Base-by-base conservation (phyloP, 1,284 basidiomycete species). In the Ceratobasidium theobromae region DNA sequence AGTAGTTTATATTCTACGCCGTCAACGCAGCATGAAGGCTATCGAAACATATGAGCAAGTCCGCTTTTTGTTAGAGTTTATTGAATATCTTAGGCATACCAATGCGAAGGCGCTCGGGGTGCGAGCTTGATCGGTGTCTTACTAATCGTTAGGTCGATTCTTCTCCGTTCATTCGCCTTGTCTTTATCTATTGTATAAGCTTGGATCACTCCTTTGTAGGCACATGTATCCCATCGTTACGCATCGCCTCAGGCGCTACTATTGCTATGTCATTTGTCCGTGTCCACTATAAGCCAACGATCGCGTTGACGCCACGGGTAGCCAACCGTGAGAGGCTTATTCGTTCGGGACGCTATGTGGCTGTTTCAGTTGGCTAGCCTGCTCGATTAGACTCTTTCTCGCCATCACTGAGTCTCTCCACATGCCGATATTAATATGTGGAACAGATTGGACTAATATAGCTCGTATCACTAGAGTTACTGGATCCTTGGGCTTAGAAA, bases 11-110 rank as follows among this genome's bases (percentile, higher is more conserved):
- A 83, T 94, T 67, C 84, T 95, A 28, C 78, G 95, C 52, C 79
- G 82, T 65, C 78, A 93, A 69, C 77, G 94, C 66, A 94, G 92
- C 70, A 76, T 88, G 65, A 93, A 94, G 75, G 93, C 93, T 1
- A 84, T 97, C 43, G 94, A 97, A 76, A 95, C 91, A 6, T 88
- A 89, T 74, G 92, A 96, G 74, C 94, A 97, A 75, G 95, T 95
- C 18, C 81, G 83, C 71, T 96, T 95, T 75, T 76, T 97, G 64
- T 73, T 88, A 3, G 86, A 89, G 38, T 97, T 88, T 76, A 85
- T 94, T 1, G 83, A 86, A 38, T 86, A 84, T 78, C 74, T 93
- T 67, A 76, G 84, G 33, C 33, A 70, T 70, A 51, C 23, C n/a
- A 58, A 65, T 30, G 65, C 51, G 51, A 52, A 32, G n/a, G 16